Conservation (phyloP, 2,329 filamentous ascomycete genomes). For the Pseudonectria buxi region DNA sequence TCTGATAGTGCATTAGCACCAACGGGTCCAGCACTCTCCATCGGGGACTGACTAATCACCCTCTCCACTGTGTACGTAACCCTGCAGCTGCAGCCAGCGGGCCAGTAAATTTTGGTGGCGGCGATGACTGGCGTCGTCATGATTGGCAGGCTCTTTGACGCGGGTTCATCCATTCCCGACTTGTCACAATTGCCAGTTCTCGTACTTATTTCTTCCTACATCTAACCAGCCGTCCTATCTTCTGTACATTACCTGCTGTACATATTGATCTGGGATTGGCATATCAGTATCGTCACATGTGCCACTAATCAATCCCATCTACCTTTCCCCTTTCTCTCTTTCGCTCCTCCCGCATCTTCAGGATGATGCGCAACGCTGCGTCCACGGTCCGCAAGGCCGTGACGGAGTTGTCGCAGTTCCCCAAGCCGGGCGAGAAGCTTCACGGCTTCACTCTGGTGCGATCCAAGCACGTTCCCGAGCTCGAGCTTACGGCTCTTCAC, state of each 20-base stretch:
- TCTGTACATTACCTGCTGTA: neutral
- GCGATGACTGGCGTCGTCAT: conserved; percentile 16
- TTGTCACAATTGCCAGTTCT: neutral
- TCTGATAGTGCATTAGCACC: neutral
- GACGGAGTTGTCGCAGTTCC: conserved; percentile 68
- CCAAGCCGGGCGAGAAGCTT: conserved; percentile 74
- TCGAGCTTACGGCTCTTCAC: conserved; percentile 85
- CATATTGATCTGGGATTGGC: conserved; percentile 1
- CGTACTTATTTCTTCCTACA: too few species aligned
- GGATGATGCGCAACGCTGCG: conserved; percentile 48
- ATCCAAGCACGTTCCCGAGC: conserved; percentile 86
- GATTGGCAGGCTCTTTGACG: too few species aligned
- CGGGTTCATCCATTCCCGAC: neutral
- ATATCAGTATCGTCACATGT: conserved; percentile 13
- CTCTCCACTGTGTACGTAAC: too few species aligned
- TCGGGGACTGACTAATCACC: neutral
- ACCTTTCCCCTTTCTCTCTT: conserved; percentile 1
- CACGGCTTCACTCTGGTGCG: conserved; percentile 90
- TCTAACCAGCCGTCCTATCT: neutral
- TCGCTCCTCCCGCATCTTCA: conserved; percentile 4
- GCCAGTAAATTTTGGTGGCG: conserved; percentile 9
- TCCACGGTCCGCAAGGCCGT: conserved; percentile 55
- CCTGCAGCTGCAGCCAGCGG: neutral
- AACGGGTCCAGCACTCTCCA: neutral
- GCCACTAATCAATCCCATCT: conserved; percentile 10